These are phyloP conservation scores for Coniella vitis DNA, from an alignment of 2,329 filamentous ascomycete genomes.

Conservation along the genomic window DNA sequence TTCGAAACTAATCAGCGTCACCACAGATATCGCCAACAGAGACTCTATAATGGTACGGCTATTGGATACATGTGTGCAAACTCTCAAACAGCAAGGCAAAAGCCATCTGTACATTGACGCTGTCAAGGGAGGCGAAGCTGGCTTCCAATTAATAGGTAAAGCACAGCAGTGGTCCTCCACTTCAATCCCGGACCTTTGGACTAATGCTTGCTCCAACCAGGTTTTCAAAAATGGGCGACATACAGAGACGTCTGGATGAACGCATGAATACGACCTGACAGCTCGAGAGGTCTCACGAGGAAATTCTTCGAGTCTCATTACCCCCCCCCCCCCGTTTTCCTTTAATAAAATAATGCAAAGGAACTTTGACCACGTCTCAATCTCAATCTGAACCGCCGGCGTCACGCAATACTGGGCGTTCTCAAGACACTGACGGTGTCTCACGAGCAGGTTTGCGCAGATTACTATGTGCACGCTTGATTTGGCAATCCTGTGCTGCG, in stretches of 20 bases:
- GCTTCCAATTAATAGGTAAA: constrained; percentile 47
- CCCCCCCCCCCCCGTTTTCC: no score
- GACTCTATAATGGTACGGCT: constrained; percentile 47
- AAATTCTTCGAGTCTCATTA: no score
- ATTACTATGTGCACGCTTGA: no score
- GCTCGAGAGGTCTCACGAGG: neutral
- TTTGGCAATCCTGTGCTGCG: no score
- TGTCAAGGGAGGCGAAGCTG: constrained; percentile 42
- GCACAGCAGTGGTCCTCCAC: neutral
- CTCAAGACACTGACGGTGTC: no score
- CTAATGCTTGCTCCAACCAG: constrained; percentile 25
- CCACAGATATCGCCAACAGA: constrained; percentile 34
- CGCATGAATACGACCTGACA: constrained; percentile 16
- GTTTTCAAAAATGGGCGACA: constrained; percentile 51
- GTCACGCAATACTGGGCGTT: no score
- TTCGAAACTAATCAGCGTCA: neutral
- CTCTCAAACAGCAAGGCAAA: constrained; percentile 43
- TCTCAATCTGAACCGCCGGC: no score
- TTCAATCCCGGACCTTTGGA: neutral
- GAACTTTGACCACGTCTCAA: no score
- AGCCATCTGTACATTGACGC: constrained; percentile 49
- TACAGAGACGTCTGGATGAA: constrained; percentile 50
- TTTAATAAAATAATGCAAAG: no score
- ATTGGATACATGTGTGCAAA: constrained; percentile 44
- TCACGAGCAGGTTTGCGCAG: no score